Conservation (phyloP, 202 grass and related monocot genomes). For the Tripidium arundinaceum region DNA sequence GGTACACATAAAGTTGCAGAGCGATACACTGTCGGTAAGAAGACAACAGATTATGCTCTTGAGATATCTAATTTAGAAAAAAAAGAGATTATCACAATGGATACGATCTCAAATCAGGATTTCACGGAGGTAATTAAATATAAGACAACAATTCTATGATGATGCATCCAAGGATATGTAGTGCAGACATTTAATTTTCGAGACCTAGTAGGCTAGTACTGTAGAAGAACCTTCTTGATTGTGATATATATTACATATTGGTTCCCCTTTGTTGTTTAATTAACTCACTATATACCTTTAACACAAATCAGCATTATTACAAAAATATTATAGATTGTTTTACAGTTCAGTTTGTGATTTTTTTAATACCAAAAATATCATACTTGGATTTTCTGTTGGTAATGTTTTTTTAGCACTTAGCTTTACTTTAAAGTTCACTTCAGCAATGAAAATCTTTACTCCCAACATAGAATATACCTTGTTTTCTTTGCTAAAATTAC, state of each 20-base stretch:
- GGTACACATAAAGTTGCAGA: constrained; percentile 76
- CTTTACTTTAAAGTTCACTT: no score
- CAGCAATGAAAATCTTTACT: no score
- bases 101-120: constrained; percentile 97
- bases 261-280: constrained; percentile 26
- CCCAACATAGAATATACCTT: no score
- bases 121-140: constrained; percentile 71
- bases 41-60: constrained; percentile 79
- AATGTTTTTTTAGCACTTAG: no score
- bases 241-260: not conserved
- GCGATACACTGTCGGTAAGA: constrained; percentile 86
- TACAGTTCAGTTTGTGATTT: no score
- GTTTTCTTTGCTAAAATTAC: no score
- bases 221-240: not conserved
- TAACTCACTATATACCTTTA: not conserved
- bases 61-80: constrained; percentile 96
- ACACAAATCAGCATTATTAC: not conserved
- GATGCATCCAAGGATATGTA: constrained; percentile 13
- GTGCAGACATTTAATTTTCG: constrained; percentile 1
- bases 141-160: not conserved
- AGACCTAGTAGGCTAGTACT: not conserved
- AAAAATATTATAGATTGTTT: not conserved
- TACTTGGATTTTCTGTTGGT: no score
- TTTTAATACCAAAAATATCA: no score
- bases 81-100: constrained; percentile 78